These are phyloP conservation scores for Verticillium albo-atrum DNA, from an alignment of 2,329 filamentous ascomycete genomes.

Conservation along the genomic window DNA sequence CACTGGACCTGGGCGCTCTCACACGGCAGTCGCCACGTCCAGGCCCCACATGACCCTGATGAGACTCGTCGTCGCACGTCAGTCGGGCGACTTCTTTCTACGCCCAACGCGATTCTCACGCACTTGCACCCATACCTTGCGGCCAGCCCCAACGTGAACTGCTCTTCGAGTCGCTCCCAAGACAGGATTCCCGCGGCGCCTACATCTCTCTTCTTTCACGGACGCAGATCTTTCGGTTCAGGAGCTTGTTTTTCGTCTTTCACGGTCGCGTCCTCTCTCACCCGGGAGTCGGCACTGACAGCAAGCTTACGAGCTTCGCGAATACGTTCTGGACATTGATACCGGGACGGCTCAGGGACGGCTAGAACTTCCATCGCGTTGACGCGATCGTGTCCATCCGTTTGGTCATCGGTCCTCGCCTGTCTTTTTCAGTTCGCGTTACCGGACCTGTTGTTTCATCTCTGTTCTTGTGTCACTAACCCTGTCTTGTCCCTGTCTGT, in stretches of 20 bases:
- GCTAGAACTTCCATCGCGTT: neutral
- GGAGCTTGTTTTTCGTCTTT: neutral
- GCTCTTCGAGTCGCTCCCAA: neutral
- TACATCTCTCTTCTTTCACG: neutral
- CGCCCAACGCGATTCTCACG: neutral
- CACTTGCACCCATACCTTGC: neutral
- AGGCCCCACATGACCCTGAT: neutral
- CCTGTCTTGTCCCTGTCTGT: neutral
- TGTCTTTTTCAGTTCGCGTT: neutral
- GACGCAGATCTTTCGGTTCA: neutral
- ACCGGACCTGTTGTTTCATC: neutral
- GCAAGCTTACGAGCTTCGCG: neutral
- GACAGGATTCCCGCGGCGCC: neutral
- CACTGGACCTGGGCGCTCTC: neutral
- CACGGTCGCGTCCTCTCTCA: neutral
- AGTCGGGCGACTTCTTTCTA: neutral
- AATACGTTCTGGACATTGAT: neutral
- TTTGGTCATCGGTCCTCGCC: neutral
- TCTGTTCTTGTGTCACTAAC: neutral
- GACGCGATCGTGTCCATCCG: neutral
- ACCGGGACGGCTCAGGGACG: neutral
- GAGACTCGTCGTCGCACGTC: neutral
- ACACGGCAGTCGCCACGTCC: neutral
- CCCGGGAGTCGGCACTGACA: neutral
- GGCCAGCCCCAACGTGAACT: neutral